A percentile compares a stretch with the other conserved stretches of the same genome.
Conservation (phyloP, 2,329 filamentous ascomycete genomes). For the Trichoderma asperellum region DNA sequence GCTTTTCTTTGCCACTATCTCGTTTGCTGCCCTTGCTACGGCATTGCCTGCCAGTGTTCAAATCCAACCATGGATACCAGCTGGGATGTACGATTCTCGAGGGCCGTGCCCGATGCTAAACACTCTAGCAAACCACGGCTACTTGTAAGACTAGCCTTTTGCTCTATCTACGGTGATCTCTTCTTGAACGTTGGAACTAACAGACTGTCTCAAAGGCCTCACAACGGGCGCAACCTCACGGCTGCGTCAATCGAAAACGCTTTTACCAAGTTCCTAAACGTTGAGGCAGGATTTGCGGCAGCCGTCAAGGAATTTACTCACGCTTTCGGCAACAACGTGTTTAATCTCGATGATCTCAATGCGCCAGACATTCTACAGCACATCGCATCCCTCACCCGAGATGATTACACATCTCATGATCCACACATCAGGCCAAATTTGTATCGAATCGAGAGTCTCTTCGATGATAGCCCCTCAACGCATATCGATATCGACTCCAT, state of each 20-base stretch:
- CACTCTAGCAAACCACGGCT: constrained; percentile 35
- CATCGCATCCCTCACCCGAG: constrained; percentile 29
- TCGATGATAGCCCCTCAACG: constrained; percentile 26
- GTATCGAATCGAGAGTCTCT: constrained; percentile 27
- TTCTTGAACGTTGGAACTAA: background rate
- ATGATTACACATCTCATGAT: constrained; percentile 26
- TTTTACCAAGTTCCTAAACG: constrained; percentile 32
- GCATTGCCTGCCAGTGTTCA: constrained; percentile 8
- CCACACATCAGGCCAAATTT: constrained; percentile 14
- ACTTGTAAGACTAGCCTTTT: constrained; percentile 28
- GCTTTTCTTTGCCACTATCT: background rate
- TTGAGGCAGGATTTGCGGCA: constrained; percentile 27
- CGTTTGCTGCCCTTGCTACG: constrained; percentile 12
- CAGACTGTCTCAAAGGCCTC: constrained; percentile 22
- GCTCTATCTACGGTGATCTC: background rate
- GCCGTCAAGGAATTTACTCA: constrained; percentile 25
- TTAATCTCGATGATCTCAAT: constrained; percentile 31
- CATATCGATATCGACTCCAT: constrained; percentile 27
- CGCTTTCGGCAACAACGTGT: constrained; percentile 19
- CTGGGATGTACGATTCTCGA: constrained; percentile 30
- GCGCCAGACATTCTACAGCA: constrained; percentile 31
- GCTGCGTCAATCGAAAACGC: constrained; percentile 31
- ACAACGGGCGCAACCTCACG: constrained; percentile 31
- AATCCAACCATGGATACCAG: constrained; percentile 23
- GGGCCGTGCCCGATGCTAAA: constrained; percentile 36